Evolutionary conservation across 352 stramenopile genomes (phyloP), one percentile per base, ranked within the genome.

Genomic region (Bremia lactucae): DNA sequence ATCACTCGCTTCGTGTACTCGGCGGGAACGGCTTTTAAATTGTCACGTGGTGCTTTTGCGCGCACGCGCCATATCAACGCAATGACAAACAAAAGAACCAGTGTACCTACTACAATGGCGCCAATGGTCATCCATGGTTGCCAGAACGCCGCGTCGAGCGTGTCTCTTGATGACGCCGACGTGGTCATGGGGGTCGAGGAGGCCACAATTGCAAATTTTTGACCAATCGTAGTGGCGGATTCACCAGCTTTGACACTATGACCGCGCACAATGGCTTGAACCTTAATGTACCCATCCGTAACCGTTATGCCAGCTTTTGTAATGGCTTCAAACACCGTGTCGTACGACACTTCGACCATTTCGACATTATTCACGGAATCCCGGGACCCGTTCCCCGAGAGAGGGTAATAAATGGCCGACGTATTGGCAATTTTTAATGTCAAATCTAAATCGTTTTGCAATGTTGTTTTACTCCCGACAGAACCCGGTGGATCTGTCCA

Each of bases 81-180:
- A 22, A 83, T 77, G 15, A 70, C 38, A 21, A 83, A 69, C n/a
- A 86, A 52, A 34, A 81, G 21, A 11, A 49, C 47, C 2, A 86
- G 21, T 5, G 61, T 78, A 3, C 59, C 68, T 1, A 73, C 53
- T 7, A 83, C 49, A 28, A 84, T 57, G 2, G 61, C 54, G 13
- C 66, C 74, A 42, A 87, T 72, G 11, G 65, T 83, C 71, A 87
- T 87, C 74, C 74, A 87, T 11, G 74, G 71, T 52, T 87, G 66
- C 74, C 71, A 87, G 49, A 84, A 83, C 2, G 28, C 36, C 1
- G 34, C 35, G 7, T 43, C 42, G 0, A 33, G 38, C 1, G 14
- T 33, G 0, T 18, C 31, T 1, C 22, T 23, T 7, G 55, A 46
- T 7, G 39, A 59, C 4, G 68, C 65, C 4, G 60, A 62, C 1